These are phyloP conservation scores for Castanea mollissima DNA, from an alignment of 306 rosid genomes.

Conservation along the genomic window DNA sequence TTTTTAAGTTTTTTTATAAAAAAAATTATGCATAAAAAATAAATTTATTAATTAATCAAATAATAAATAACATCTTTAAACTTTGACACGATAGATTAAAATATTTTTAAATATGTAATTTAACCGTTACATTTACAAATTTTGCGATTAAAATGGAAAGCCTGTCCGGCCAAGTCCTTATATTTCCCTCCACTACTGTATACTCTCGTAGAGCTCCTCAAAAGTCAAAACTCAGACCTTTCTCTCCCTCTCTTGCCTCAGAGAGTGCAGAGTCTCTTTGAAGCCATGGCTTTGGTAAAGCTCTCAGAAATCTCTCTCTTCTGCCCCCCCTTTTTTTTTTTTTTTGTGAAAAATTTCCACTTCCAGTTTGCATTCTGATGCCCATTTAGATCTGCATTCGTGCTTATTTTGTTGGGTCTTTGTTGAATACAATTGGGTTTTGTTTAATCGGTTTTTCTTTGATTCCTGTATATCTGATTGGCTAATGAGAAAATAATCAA, in stretches of 20 bases:
- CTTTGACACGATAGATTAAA: no score
- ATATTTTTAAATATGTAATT: no score
- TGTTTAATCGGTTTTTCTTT: not conserved
- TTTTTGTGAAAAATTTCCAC: not conserved
- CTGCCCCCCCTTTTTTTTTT: no score
- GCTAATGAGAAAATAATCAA: no score
- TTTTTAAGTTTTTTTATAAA: no score
- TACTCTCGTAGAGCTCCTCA: no score
- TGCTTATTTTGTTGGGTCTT: not conserved
- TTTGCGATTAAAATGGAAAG: no score
- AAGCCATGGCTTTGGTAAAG: constrained; percentile 41
- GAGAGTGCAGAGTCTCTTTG: not conserved
- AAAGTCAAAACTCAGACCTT: no score
- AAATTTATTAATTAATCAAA: fast-evolving
- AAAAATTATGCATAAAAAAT: no score
- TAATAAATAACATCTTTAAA: no score
- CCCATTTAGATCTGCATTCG: not conserved
- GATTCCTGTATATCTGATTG: not conserved
- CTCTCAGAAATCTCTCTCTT: not conserved
- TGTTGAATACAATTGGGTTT: not conserved
- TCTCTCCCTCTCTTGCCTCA: not conserved
- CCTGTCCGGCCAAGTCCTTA: no score
- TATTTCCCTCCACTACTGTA: no score
- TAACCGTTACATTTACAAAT: fast-evolving
- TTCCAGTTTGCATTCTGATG: not conserved